Percentiles rank a stretch among this genome's conserved stretches.
Conservation (phyloP, 2,329 filamentous ascomycete genomes). For the Graphilbum ipis-grandicollis region DNA sequence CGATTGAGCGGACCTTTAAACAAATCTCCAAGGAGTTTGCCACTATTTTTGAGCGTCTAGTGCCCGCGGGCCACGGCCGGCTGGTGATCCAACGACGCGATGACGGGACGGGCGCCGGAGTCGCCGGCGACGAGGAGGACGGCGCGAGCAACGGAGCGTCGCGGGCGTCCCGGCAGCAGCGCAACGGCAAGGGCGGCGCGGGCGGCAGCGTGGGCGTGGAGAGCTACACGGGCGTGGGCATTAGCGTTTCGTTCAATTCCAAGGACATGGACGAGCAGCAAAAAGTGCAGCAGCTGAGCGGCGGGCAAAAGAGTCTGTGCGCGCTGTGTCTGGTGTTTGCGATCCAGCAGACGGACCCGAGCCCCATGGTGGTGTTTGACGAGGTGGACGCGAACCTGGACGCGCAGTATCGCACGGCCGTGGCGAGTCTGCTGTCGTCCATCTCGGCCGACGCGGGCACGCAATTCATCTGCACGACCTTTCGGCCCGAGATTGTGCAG, state of each 20-base stretch:
- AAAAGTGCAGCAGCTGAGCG: slow-evolving; percentile 89
- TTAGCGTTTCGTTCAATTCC: slow-evolving; percentile 96
- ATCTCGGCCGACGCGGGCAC: slow-evolving; percentile 51
- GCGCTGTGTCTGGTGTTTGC: slow-evolving; percentile 96
- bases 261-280: slow-evolving; percentile 93
- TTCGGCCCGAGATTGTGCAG: slow-evolving; percentile 87
- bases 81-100: slow-evolving; percentile 85
- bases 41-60: slow-evolving; percentile 83
- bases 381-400: slow-evolving; percentile 98
- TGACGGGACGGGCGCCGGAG: slow-evolving; percentile 58
- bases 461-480: slow-evolving; percentile 97
- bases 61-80: slow-evolving; percentile 80
- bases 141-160: slow-evolving; percentile 41
- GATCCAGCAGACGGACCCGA: slow-evolving; percentile 94
- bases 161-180: slow-evolving; percentile 34
- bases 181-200: slow-evolving; percentile 15
- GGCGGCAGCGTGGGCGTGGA: slow-evolving; percentile 52
- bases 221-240: slow-evolving; percentile 91
- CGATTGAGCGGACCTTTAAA: slow-evolving; percentile 95
- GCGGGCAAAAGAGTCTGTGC: slow-evolving; percentile 96
- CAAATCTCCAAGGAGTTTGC: slow-evolving; percentile 91
- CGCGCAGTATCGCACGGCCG: slow-evolving; percentile 91
- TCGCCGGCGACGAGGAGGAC: slow-evolving; percentile 44
- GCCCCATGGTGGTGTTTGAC: slow-evolving; percentile 97
- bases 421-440: slow-evolving; percentile 71